Base-by-base conservation (phyloP, 495 filamentous ascomycete species). In the Arthonia radiata region DNA sequence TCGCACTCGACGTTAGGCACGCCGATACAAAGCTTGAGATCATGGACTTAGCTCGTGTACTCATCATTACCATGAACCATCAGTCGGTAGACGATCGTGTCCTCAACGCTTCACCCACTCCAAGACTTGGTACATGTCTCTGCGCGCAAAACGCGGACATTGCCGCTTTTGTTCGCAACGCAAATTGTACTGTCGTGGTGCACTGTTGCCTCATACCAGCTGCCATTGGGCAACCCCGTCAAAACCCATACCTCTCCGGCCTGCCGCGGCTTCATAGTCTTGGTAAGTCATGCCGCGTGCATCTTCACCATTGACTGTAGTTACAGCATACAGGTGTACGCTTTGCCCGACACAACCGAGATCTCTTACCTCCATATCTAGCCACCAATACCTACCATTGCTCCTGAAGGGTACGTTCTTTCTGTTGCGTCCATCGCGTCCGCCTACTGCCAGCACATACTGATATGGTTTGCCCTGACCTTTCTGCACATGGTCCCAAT, bases 351-450 rank as follows among this genome's bases (percentile, higher is more conserved):
- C 57, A 1, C 49, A 49, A 1, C 81, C 81, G 16, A 92, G 43
- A 31, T 67, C 59, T 19, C 52, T 44, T 11, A 64, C 55, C 3
- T 50, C 46, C 1, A 90, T 56, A 47, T 90, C 81, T 2, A 62
- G 43, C 59, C 75, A 89, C 64, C 67, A 83, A 41, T 67, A 61
- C 16, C 47, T 61, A 33, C 57, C 80, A 47, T 69, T 69, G 39
- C 41, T 68, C 39, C 61, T 60, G 13, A 77, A 64, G 0, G 73
- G 51, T 0, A 76, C 37, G n/a, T 62, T 61, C 12, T 82, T 69
- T 14, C 69, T 62, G 24, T 61, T 48, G 13, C 63, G 44, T 2
- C 75, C 78, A 36, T 77, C 71, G 21, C 59, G 27, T 1, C 69
- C 75, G 11, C 67, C 52, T 9, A 74, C 58, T 30, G 55, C 53